These are phyloP conservation scores for Rugosomyces carneus DNA, from an alignment of 1,284 basidiomycete species.

Conservation along the genomic window DNA sequence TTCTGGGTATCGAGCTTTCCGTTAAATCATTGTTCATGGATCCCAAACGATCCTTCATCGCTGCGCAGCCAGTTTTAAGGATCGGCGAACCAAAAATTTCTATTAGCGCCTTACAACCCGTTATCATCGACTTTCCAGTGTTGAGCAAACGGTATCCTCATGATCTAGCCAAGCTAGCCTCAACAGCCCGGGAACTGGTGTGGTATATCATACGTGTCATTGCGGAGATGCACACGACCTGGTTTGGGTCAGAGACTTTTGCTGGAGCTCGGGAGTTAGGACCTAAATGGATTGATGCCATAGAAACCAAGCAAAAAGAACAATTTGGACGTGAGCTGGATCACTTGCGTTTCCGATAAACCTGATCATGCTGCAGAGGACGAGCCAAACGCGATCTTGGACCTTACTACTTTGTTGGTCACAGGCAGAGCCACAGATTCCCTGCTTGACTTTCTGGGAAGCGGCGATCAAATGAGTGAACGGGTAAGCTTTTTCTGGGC, in stretches of 20 bases:
- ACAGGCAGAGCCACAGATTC: conserved; percentile 65
- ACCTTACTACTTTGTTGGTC: conserved; percentile 64
- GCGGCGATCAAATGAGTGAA: conserved; percentile 74
- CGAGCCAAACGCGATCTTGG: conserved; percentile 56
- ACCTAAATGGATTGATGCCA: conserved; percentile 60
- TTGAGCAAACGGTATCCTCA: conserved; percentile 49
- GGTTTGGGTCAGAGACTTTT: conserved; percentile 63
- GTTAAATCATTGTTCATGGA: conserved; percentile 48
- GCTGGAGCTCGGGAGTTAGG: conserved; percentile 66
- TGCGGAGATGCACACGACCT: conserved; percentile 62
- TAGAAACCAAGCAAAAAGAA: conserved; percentile 57
- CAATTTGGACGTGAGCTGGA: conserved; percentile 56
- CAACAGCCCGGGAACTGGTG: conserved; percentile 61
- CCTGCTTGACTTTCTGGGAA: conserved; percentile 66
- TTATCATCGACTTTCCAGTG: conserved; percentile 49
- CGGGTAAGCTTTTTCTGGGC: conserved; percentile 41
- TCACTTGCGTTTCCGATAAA: conserved; percentile 5
- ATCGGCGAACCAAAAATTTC: conserved; percentile 3
- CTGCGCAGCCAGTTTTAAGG: conserved; percentile 35
- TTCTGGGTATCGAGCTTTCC: conserved; percentile 30
- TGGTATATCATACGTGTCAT: conserved; percentile 66
- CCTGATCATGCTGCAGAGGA: conserved; percentile 35
- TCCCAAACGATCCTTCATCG: conserved; percentile 37
- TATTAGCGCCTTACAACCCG: conserved; percentile 39
- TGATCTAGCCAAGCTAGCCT: conserved; percentile 64